These are phyloP conservation scores for Euphorbia tirucalli DNA, from an alignment of 345 rosid genomes.

Conservation along the genomic window DNA sequence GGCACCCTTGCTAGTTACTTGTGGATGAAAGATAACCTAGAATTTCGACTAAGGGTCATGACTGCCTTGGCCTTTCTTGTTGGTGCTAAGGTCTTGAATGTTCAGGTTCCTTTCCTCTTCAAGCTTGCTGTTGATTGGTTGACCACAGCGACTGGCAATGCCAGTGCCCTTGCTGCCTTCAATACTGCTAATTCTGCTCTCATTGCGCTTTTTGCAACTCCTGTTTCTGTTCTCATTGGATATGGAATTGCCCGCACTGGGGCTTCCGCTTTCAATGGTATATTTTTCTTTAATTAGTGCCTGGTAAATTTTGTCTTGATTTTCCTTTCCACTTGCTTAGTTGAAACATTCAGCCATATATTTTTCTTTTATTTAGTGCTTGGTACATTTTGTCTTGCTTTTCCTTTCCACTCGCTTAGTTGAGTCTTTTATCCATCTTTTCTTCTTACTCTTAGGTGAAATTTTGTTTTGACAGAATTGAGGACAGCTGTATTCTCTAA, in stretches of 20 bases:
- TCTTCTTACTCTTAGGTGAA: slow-evolving; percentile 1
- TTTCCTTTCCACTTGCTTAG: not conserved
- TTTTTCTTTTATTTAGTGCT: not conserved
- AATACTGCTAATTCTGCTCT: slow-evolving; percentile 59
- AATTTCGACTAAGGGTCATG: slow-evolving; percentile 77
- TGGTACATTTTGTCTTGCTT: not conserved
- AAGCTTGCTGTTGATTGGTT: slow-evolving; percentile 95
- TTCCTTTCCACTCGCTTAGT: not conserved
- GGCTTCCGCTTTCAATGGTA: slow-evolving; percentile 91
- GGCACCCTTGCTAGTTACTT: slow-evolving; percentile 70
- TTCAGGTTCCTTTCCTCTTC: slow-evolving; percentile 94
- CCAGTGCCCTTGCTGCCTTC: slow-evolving; percentile 50
- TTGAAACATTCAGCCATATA: slow-evolving; percentile 15
- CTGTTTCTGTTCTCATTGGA: slow-evolving; percentile 79
- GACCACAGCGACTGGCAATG: slow-evolving; percentile 52
- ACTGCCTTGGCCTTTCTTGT: slow-evolving; percentile 81
- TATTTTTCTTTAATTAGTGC: not conserved
- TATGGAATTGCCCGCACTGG: slow-evolving; percentile 88
- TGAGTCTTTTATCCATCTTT: not conserved
- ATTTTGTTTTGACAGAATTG: slow-evolving; percentile 54
- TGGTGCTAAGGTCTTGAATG: slow-evolving; percentile 85
- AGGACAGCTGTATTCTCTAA: slow-evolving; percentile 95
- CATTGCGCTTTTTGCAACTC: slow-evolving; percentile 71
- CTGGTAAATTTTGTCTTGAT: not conserved
- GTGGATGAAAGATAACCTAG: slow-evolving; percentile 87